These are phyloP conservation scores for Penicillium paradoxum DNA, from an alignment of 495 filamentous ascomycete species.

Conservation along the genomic window DNA sequence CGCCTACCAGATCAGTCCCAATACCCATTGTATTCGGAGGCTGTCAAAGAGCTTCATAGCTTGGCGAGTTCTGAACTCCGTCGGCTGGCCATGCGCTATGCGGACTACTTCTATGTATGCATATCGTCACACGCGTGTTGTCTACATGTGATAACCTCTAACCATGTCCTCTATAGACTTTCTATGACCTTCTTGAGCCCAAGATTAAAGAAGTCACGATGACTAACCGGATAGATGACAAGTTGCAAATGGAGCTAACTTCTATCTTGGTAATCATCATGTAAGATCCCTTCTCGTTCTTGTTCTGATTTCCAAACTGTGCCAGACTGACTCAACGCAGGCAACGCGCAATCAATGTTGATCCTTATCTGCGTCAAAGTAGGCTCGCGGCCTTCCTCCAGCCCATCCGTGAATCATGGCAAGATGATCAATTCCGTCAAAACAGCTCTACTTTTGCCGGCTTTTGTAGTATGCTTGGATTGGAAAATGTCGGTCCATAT, in stretches of 20 bases:
- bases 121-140: neutral
- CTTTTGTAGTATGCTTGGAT: slow-evolving; percentile 74
- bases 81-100: slow-evolving; percentile 81
- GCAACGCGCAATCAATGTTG: slow-evolving; percentile 75
- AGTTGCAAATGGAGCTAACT: slow-evolving; percentile 66
- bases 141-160: slow-evolving; percentile 11
- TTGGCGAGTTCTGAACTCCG: slow-evolving; percentile 83
- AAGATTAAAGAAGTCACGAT: slow-evolving; percentile 78
- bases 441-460: slow-evolving; percentile 69
- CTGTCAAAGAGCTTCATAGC: slow-evolving; percentile 81
- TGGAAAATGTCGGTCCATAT: slow-evolving; percentile 77
- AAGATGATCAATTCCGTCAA: slow-evolving; percentile 59
- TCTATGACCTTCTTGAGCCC: slow-evolving; percentile 79
- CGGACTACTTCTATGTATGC: slow-evolving; percentile 74
- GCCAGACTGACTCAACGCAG: slow-evolving; percentile 30
- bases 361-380: slow-evolving; percentile 55
- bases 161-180: slow-evolving; percentile 42
- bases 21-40: slow-evolving; percentile 72
- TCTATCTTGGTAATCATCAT: slow-evolving; percentile 81
- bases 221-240: slow-evolving; percentile 68
- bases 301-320: neutral
- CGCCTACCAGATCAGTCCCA: slow-evolving; percentile 63
- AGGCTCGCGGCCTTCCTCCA: slow-evolving; percentile 69
- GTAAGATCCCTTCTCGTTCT: slow-evolving; percentile 35
- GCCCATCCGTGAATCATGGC: slow-evolving; percentile 78